Evolutionary conservation across 768 basidiomycete genomes (phyloP).

Genomic region (Mycena alexandri): DNA sequence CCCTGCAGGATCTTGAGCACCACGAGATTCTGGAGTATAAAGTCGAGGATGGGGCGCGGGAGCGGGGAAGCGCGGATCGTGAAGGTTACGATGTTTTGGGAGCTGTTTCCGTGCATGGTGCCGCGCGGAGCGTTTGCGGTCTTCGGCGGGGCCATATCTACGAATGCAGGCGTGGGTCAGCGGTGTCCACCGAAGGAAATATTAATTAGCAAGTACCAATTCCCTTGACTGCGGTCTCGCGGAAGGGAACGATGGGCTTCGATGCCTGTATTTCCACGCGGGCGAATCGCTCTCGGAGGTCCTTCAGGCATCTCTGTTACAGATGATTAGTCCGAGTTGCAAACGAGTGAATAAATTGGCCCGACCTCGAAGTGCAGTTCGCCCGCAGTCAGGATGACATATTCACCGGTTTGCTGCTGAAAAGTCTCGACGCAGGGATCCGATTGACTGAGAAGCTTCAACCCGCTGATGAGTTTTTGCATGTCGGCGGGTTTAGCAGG

Average conservation of each 20-base stretch:
- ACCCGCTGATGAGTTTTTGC: constrained; percentile 87
- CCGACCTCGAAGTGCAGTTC: constrained; percentile 94
- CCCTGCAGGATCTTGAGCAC: constrained; percentile 72
- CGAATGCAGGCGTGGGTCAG: neutral
- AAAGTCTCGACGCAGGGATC: constrained; percentile 98
- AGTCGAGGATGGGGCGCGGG: constrained; percentile 77
- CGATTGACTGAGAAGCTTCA: constrained; percentile 91
- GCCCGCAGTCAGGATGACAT: constrained; percentile 96
- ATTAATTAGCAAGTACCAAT: constrained; percentile 61
- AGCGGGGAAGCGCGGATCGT: constrained; percentile 87
- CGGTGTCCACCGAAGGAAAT: neutral
- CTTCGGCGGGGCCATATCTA: constrained; percentile 92
- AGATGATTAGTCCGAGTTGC: neutral
- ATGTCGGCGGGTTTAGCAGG: constrained; percentile 87
- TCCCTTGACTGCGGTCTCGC: constrained; percentile 91
- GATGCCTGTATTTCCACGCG: constrained; percentile 93
- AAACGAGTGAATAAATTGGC: neutral
- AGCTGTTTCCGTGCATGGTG: constrained; percentile 77
- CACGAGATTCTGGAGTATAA: constrained; percentile 79
- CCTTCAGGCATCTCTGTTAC: constrained; percentile 90
- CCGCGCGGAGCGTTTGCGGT: constrained; percentile 79
- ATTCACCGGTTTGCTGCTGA: constrained; percentile 96
- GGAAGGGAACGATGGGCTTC: constrained; percentile 96
- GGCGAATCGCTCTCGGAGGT: constrained; percentile 95
- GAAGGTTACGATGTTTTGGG: constrained; percentile 81